These are phyloP conservation scores for Elsinoe necatrix DNA, from an alignment of 2,329 filamentous ascomycete genomes.

Conservation along the genomic window DNA sequence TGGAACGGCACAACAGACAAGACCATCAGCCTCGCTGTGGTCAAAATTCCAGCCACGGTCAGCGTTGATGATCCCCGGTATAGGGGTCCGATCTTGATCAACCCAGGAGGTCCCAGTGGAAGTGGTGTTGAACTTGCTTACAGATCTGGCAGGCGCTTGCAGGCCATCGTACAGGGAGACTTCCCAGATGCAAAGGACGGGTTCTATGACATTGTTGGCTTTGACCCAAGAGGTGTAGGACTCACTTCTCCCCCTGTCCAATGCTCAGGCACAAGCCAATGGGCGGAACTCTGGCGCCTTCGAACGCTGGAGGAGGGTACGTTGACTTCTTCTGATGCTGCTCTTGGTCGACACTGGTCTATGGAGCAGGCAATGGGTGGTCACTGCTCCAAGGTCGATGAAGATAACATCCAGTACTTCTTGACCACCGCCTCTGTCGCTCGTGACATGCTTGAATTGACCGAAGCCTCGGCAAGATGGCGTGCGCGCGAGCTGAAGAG, in stretches of 20 bases:
- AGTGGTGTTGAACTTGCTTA: constrained; percentile 31
- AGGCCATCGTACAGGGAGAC: constrained; percentile 20
- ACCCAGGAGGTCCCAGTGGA: constrained; percentile 39
- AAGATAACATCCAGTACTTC: constrained; percentile 32
- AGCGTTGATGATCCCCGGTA: constrained; percentile 33
- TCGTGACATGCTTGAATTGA: constrained; percentile 43
- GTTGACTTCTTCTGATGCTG: constrained; percentile 31
- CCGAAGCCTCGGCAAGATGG: constrained; percentile 29
- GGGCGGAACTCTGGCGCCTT: constrained; percentile 25
- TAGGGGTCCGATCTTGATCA: constrained; percentile 36
- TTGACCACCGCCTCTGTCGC: constrained; percentile 41
- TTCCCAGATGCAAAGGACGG: constrained; percentile 20
- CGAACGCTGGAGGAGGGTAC: constrained; percentile 31
- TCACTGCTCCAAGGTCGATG: constrained; percentile 23
- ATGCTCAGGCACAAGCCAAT: constrained; percentile 4
- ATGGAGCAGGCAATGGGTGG: constrained; percentile 32
- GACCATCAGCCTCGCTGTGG: constrained; percentile 37
- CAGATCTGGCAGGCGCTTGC: constrained; percentile 20
- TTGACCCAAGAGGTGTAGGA: constrained; percentile 32
- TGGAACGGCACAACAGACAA: constrained; percentile 32
- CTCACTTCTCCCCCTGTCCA: constrained; percentile 5
- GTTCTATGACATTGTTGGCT: constrained; percentile 38
- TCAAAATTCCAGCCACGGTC: constrained; percentile 39
- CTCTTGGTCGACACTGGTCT: constrained; percentile 35
- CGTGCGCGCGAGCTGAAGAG: constrained; percentile 18